These are phyloP conservation scores for Naganishia vishniacii DNA, from an alignment of 768 basidiomycete genomes.

Conservation along the genomic window DNA sequence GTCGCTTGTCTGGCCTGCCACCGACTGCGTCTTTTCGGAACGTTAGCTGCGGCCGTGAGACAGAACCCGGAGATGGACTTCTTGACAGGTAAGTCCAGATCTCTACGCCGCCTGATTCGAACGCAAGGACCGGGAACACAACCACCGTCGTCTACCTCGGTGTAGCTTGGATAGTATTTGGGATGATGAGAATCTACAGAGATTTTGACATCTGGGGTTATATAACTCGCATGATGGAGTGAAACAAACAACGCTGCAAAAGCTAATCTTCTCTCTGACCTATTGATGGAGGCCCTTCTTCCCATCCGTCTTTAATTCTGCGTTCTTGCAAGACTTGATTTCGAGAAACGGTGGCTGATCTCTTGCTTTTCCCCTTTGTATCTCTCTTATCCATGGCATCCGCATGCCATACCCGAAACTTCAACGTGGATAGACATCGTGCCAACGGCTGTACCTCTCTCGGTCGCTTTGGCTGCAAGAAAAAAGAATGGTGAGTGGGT, in stretches of 20 bases:
- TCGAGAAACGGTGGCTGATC: not conserved
- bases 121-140: not conserved
- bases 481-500: conserved; percentile 20
- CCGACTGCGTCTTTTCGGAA: too few relatives aligned
- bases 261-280: conserved; percentile 49
- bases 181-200: conserved; percentile 21
- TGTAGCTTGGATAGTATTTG: too few relatives aligned
- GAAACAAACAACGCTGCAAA: conserved; percentile 30
- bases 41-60: conserved; percentile 37
- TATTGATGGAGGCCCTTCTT: not conserved
- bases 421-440: conserved; percentile 36
- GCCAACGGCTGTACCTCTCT: conserved; percentile 40
- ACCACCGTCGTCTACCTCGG: too few relatives aligned
- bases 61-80: conserved; percentile 45
- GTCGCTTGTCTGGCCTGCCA: too few relatives aligned
- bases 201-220: conserved; percentile 14
- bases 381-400: not conserved
- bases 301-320: not conserved
- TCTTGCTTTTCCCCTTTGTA: not conserved
- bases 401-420: too few relatives aligned
- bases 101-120: not conserved
- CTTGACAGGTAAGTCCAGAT: conserved; percentile 36
- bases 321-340: not conserved
- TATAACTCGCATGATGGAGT: not conserved
- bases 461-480: conserved; percentile 28